phyloP scores from a whole-genome alignment of 2,329 filamentous ascomycete genomes.

The Xylariaceae sp. region DNA sequence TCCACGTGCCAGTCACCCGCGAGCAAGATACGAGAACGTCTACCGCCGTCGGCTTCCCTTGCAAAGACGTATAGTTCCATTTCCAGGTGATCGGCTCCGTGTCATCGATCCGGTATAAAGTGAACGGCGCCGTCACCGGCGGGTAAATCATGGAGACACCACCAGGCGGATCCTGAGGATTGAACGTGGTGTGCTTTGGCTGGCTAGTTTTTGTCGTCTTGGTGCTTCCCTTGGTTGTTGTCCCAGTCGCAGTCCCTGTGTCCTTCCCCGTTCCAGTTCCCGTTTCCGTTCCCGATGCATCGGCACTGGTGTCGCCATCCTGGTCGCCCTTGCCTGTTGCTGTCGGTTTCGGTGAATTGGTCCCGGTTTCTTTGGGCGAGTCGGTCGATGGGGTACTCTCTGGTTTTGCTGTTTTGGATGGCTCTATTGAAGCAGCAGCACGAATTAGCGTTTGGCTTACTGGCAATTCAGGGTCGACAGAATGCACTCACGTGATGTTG shows the following conservation, averaged over 20 bases:
- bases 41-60: conserved; percentile 52
- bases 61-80: conserved; percentile 62
- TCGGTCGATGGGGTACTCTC: conserved; percentile 1
- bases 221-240: conserved; percentile 24
- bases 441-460: not conserved
- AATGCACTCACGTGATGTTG: conserved; percentile 24
- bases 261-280: no score
- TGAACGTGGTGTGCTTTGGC: conserved; percentile 37
- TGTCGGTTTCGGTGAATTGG: conserved; percentile 2
- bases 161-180: conserved; percentile 43
- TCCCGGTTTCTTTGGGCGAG: conserved; percentile 6
- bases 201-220: conserved; percentile 27
- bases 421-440: conserved; percentile 1
- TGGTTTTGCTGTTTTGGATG: conserved; percentile 11
- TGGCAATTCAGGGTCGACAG: not conserved
- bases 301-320: not conserved
- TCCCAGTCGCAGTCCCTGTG: conserved; percentile 24
- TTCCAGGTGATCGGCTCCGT: conserved; percentile 47
- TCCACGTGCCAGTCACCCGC: conserved; percentile 48
- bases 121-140: conserved; percentile 37
- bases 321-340: conserved; percentile 4
- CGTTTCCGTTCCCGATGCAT: conserved; percentile 28
- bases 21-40: conserved; percentile 56
- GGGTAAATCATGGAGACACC: conserved; percentile 50
- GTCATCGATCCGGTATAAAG: conserved; percentile 57